Conservation (phyloP, 129 eudicot genomes). For the Centrapalus pauciflorus region DNA sequence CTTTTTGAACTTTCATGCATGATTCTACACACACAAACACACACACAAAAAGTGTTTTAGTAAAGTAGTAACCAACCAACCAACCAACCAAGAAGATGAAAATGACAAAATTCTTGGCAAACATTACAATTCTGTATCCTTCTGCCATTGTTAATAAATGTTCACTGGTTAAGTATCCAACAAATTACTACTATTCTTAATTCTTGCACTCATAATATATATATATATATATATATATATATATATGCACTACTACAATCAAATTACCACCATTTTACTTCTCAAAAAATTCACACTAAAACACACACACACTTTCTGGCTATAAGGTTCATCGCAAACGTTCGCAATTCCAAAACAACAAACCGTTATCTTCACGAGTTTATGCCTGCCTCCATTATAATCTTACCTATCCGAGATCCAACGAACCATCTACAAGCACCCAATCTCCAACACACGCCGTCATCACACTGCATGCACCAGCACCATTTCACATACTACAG, state of each 20-base stretch:
- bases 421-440: slow-evolving; percentile 17
- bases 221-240: not conserved
- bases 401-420: slow-evolving; percentile 21
- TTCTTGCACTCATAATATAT: slow-evolving; percentile 23
- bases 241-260: slow-evolving; percentile 17
- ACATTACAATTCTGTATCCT: slow-evolving; percentile 15
- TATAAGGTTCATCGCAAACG: slow-evolving; percentile 8
- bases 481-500: not conserved
- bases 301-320: slow-evolving; percentile 28
- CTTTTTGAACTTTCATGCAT: too few relatives aligned
- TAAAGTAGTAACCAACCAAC: too few relatives aligned
- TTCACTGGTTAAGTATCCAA: slow-evolving; percentile 16
- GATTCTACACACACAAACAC: too few relatives aligned
- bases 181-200: slow-evolving; percentile 28
- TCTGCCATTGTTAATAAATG: slow-evolving; percentile 22
- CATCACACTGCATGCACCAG: slow-evolving; percentile 20
- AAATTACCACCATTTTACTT: slow-evolving; percentile 16
- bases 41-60: too few relatives aligned
- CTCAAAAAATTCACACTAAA: slow-evolving; percentile 20
- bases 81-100: too few relatives aligned
- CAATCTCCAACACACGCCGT: slow-evolving; percentile 24
- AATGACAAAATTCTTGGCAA: slow-evolving; percentile 1
- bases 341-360: not conserved
- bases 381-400: slow-evolving; percentile 16
- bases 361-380: slow-evolving; percentile 13